Percentiles rank a stretch among this genome's conserved stretches.
Conservation (phyloP, 495 filamentous ascomycete genomes). For the Podospora pseudocomata region DNA sequence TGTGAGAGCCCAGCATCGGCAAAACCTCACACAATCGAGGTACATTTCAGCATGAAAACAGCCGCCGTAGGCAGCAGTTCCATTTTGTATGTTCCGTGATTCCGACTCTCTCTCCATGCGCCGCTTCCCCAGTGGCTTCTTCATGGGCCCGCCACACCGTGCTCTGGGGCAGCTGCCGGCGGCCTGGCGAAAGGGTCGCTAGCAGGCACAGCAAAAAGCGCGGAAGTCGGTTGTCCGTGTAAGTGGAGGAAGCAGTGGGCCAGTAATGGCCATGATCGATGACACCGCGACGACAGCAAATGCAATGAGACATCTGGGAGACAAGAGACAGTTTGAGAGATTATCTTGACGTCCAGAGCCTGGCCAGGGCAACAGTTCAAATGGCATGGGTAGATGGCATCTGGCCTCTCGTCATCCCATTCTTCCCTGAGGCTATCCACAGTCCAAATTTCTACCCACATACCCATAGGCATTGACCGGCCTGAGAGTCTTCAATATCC, state of each 20-base stretch:
- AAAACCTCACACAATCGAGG: conserved; percentile 1
- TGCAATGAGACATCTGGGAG: background rate
- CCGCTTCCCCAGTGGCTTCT: conserved; percentile 1
- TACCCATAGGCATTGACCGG: background rate
- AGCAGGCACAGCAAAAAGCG: background rate
- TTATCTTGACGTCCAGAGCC: background rate
- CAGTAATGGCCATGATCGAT: background rate
- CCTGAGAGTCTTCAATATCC: background rate
- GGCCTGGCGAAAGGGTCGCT: background rate
- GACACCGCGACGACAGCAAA: background rate
- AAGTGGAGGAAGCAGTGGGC: conserved; percentile 8
- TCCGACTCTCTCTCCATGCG: background rate
- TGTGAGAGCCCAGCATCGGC: conserved; percentile 6
- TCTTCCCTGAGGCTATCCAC: background rate
- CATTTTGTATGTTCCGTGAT: background rate
- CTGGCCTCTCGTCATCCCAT: conserved; percentile 1
- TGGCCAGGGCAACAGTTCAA: background rate
- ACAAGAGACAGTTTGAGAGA: background rate
- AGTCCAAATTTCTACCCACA: background rate
- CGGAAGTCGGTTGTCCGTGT: background rate
- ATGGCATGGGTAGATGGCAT: background rate
- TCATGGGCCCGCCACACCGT: background rate
- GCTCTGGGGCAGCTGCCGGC: background rate
- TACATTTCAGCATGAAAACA: background rate
- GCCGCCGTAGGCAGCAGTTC: background rate